phyloP scores from a whole-genome alignment of 2,329 filamentous ascomycete species.

The Epichloe uncinata region DNA sequence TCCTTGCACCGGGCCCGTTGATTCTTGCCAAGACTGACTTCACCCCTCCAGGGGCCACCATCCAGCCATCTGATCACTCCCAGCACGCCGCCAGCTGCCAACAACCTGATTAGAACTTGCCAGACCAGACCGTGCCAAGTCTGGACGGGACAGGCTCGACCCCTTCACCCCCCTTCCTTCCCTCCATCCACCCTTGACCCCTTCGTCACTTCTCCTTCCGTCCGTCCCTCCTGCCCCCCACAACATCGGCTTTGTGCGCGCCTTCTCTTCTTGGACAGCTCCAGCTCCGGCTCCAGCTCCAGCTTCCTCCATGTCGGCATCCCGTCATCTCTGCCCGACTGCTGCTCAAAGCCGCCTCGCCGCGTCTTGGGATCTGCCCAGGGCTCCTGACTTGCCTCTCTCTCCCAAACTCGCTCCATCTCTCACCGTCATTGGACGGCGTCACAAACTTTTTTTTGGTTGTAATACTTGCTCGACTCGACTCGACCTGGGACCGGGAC shows the following conservation, averaged over 20 bases:
- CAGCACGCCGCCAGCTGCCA: too few species aligned
- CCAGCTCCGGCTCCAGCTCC: not conserved
- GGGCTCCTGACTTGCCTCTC: not conserved
- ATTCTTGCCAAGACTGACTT: too few species aligned
- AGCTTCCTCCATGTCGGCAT: constrained; percentile 1
- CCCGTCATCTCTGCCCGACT: constrained; percentile 10
- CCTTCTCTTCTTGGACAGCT: constrained; percentile 6
- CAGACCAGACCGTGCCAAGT: too few species aligned
- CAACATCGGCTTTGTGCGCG: constrained; percentile 1
- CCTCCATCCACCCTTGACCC: not conserved
- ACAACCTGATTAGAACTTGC: too few species aligned
- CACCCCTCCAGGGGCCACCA: too few species aligned
- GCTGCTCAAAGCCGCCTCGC: constrained; percentile 7
- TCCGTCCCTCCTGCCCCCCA: not conserved
- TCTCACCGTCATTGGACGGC: not conserved
- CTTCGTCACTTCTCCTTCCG: not conserved
- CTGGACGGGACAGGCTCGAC: not conserved
- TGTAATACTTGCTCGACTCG: not conserved
- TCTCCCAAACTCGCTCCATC: not conserved
- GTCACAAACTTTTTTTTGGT: not conserved
- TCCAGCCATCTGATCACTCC: too few species aligned
- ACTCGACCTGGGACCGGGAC: not conserved
- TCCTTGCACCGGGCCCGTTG: too few species aligned
- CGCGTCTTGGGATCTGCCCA: constrained; percentile 5
- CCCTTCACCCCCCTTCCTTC: not conserved